Conservation (phyloP, 441 rosid species). For the Jatropha podagrica region DNA sequence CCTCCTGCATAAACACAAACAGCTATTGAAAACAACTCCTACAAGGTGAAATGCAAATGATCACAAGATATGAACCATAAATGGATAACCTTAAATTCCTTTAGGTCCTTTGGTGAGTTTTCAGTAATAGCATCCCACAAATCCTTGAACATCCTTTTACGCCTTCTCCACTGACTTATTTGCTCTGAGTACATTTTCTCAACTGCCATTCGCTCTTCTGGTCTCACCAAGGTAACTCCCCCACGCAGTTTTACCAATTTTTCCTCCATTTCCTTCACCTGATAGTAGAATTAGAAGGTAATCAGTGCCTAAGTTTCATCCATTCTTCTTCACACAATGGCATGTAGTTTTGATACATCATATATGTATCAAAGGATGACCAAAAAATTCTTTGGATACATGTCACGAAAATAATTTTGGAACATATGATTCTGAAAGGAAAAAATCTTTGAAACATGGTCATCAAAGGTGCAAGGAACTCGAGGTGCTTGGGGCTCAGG, state of each 20-base stretch:
- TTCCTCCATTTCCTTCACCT: conserved; percentile 76
- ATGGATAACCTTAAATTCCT: conserved; percentile 69
- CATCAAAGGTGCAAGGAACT: not conserved
- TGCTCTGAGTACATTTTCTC: conserved; percentile 59
- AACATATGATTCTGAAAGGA: no score
- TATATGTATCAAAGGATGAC: not conserved
- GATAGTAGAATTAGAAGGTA: conserved; percentile 15
- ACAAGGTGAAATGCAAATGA: conserved; percentile 11
- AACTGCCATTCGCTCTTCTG: conserved; percentile 71
- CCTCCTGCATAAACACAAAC: conserved; percentile 58
- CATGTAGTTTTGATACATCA: no score
- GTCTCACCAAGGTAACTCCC: conserved; percentile 76
- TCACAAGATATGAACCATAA: conserved; percentile 16
- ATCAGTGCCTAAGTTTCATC: not conserved
- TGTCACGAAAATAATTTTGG: conserved; percentile 2
- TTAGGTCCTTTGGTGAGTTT: conserved; percentile 74
- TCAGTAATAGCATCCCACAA: conserved; percentile 90
- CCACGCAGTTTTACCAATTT: conserved; percentile 63
- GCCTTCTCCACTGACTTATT: conserved; percentile 77
- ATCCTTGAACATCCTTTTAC: conserved; percentile 92
- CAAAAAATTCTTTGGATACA: not conserved
- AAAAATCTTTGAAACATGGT: not conserved
- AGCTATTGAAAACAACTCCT: conserved; percentile 16
- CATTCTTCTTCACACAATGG: conserved; percentile 4
- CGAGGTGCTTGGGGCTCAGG: not conserved